These are phyloP conservation scores for Pontederia paniculata DNA, from an alignment of 176 grass and related monocot genomes.

Conservation along the genomic window DNA sequence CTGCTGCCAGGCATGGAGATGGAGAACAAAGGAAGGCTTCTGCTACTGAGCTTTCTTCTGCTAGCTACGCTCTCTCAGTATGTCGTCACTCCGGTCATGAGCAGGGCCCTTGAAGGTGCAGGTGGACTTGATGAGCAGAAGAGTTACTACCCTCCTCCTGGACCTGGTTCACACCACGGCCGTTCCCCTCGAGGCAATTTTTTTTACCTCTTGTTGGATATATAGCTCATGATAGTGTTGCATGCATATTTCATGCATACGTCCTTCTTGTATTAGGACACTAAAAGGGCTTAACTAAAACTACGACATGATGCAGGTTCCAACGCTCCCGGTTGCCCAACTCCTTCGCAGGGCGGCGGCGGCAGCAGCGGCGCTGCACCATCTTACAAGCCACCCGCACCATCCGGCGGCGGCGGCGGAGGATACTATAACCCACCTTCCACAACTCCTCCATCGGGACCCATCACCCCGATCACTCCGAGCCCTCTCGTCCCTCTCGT, in stretches of 20 bases:
- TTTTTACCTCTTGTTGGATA: too few species aligned
- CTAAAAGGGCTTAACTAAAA: not conserved
- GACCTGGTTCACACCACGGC: too few species aligned
- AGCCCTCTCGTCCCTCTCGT: slow-evolving; percentile 27
- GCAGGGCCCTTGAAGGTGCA: not conserved
- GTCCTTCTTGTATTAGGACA: too few species aligned
- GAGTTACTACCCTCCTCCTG: too few species aligned
- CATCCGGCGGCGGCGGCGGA: not conserved
- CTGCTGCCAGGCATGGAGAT: not conserved
- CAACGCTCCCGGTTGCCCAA: not conserved
- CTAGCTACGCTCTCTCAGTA: not conserved
- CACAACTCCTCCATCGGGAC: slow-evolving; percentile 1
- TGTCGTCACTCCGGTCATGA: not conserved
- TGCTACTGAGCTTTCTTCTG: not conserved
- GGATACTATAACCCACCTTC: slow-evolving; percentile 2
- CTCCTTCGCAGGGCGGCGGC: not conserved
- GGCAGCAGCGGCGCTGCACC: too few species aligned
- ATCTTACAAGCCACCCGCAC: too few species aligned
- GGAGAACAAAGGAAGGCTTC: not conserved
- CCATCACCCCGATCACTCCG: slow-evolving; percentile 12
- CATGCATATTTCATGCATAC: too few species aligned
- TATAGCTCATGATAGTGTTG: too few species aligned
- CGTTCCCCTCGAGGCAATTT: too few species aligned
- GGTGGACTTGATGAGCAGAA: not conserved
- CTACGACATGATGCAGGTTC: not conserved